These are phyloP conservation scores for Amaranthus hypochondriacus DNA, from an alignment of 148 eudicot genomes.

Conservation along the genomic window DNA sequence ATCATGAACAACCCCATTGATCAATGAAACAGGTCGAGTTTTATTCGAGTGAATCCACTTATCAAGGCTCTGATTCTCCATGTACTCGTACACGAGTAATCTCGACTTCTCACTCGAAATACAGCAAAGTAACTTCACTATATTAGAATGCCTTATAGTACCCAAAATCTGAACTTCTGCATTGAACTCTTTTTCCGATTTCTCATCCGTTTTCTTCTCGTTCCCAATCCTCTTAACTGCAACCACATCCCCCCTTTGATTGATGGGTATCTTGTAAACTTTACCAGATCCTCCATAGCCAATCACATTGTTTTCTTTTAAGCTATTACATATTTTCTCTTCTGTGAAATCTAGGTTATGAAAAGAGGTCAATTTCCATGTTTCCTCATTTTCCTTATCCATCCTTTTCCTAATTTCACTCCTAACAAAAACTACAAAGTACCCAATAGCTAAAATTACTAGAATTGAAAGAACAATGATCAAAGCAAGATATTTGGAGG, in stretches of 20 bases:
- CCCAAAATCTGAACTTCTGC: conserved; percentile 65
- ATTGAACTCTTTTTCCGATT: conserved; percentile 52
- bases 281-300: conserved; percentile 70
- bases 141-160: conserved; percentile 58
- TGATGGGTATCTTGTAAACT: conserved; percentile 42
- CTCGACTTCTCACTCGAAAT: conserved; percentile 55
- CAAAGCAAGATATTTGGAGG: conserved; percentile 36
- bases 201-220: conserved; percentile 27
- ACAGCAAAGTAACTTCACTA: conserved; percentile 74
- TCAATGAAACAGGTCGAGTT: not conserved
- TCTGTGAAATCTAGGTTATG: conserved; percentile 48
- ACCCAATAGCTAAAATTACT: conserved; percentile 23
- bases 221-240: conserved; percentile 64
- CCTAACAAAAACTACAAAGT: conserved; percentile 26
- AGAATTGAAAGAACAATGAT: conserved; percentile 34
- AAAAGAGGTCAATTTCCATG: conserved; percentile 60
- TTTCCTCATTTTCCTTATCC: conserved; percentile 19
- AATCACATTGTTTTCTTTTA: conserved; percentile 48
- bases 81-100: conserved; percentile 68
- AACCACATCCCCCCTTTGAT: conserved; percentile 31
- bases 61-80: conserved; percentile 68
- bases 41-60: conserved; percentile 51
- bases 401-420: conserved; percentile 32
- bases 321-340: conserved; percentile 37
- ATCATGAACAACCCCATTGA: conserved; percentile 7